Evolutionary conservation across 2,329 filamentous ascomycete species (phyloP).

Genomic region (Aspergillus sojae): DNA sequence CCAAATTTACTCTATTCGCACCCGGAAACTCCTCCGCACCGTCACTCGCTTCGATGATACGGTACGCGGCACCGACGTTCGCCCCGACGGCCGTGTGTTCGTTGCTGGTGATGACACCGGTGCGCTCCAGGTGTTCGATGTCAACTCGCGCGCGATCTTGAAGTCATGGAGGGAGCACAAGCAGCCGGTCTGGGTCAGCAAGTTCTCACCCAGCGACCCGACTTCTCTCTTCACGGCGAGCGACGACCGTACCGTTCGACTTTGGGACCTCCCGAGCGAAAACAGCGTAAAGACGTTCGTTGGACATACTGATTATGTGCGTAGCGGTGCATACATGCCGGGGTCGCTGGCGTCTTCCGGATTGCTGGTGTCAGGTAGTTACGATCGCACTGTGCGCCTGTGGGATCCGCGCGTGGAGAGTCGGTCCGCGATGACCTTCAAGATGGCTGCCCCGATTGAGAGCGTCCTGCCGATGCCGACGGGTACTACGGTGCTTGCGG

Average conservation of each 20-base stretch:
- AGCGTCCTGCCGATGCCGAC: constrained; percentile 83
- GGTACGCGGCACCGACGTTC: constrained; percentile 84
- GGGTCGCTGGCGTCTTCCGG: constrained; percentile 62
- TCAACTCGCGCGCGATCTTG: constrained; percentile 83
- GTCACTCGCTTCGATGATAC: constrained; percentile 93
- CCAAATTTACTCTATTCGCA: constrained; percentile 90
- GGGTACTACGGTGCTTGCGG: constrained; percentile 81
- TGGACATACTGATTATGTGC: constrained; percentile 91
- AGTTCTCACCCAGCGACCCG: constrained; percentile 86
- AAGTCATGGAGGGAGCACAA: constrained; percentile 95
- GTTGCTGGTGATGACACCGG: constrained; percentile 91
- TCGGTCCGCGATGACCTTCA: constrained; percentile 84
- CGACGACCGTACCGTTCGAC: constrained; percentile 87
- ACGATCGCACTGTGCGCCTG: constrained; percentile 88
- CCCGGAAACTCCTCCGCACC: constrained; percentile 88
- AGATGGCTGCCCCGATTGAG: constrained; percentile 88
- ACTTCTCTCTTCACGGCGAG: constrained; percentile 86
- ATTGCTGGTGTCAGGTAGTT: constrained; percentile 85
- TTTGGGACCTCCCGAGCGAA: constrained; percentile 90
- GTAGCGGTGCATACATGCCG: constrained; percentile 83
- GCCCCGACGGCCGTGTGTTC: constrained; percentile 83
- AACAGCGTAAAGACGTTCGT: constrained; percentile 75
- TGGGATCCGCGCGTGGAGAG: constrained; percentile 83
- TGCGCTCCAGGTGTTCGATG: constrained; percentile 92
- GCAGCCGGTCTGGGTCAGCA: constrained; percentile 89